Percentiles rank a stretch among this genome's conserved stretches.
phyloP scores from a whole-genome alignment of 2,329 filamentous ascomycete species.

The Juglanconis sp. region DNA sequence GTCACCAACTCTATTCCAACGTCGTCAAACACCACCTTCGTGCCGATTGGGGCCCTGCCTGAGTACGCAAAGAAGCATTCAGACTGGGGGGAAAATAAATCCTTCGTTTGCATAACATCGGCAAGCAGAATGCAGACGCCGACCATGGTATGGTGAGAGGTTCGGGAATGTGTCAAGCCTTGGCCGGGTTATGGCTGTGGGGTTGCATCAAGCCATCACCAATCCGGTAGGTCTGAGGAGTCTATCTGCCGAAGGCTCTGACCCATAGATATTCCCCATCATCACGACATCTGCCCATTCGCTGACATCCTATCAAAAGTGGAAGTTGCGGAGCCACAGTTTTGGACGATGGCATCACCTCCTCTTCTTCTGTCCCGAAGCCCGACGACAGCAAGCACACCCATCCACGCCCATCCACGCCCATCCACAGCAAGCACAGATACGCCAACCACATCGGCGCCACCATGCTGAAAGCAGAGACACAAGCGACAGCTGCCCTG shows the following conservation, averaged over 20 bases:
- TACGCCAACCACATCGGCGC: background rate
- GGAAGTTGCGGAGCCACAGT: background rate
- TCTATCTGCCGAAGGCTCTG: background rate
- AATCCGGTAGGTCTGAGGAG: slow-evolving; percentile 3
- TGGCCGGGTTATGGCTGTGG: background rate
- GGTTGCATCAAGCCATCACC: background rate
- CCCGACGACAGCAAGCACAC: background rate
- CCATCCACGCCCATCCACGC: background rate
- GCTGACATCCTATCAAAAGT: slow-evolving; percentile 4
- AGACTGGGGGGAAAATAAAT: no score
- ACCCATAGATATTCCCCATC: background rate
- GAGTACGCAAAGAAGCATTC: no score
- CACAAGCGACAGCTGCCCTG: no score
- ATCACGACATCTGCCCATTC: slow-evolving; percentile 3
- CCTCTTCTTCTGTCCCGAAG: background rate
- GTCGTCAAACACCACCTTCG: no score
- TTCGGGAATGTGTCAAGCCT: background rate
- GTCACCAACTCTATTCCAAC: no score
- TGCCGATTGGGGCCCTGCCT: no score
- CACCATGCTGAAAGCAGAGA: background rate
- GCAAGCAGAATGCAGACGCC: background rate
- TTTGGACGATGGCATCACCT: background rate
- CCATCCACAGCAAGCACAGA: background rate
- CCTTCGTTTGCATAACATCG: background rate
- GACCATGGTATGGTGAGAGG: background rate